phyloP scores from a whole-genome alignment of 257 asterid species.

The Penstemon eatonii region DNA sequence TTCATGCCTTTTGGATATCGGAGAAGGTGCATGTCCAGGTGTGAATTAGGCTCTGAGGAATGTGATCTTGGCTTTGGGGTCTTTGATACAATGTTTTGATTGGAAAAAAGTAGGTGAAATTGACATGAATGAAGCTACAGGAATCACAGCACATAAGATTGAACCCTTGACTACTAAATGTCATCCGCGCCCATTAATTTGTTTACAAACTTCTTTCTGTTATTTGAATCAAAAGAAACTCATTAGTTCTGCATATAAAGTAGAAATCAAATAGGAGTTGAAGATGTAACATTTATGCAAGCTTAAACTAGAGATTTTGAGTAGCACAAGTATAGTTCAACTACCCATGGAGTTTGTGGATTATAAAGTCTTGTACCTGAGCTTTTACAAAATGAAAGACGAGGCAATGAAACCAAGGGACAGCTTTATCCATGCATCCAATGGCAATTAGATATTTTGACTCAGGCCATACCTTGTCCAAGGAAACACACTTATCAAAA shows the following conservation, averaged over 20 bases:
- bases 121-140: conserved; percentile 25
- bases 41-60: conserved; percentile 12
- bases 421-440: no score
- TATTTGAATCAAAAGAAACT: neutral
- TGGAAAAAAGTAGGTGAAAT: conserved; percentile 17
- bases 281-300: no score
- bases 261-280: no score
- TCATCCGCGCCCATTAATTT: neutral
- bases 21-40: conserved; percentile 25
- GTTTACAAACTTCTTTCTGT: neutral
- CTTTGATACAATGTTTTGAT: conserved; percentile 25
- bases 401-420: no score
- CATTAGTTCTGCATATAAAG: neutral
- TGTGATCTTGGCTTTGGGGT: conserved; percentile 19
- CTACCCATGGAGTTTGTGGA: no score
- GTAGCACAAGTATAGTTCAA: no score
- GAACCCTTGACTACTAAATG: conserved; percentile 24
- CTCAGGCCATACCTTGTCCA: no score
- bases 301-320: no score
- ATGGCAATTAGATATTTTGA: no score
- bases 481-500: no score
- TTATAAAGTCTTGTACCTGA: no score
- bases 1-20: conserved; percentile 21
- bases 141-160: conserved; percentile 11
- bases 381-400: no score